These are phyloP conservation scores for Potentilla sterilis DNA, from an alignment of 306 rosid genomes.

Conservation along the genomic window DNA sequence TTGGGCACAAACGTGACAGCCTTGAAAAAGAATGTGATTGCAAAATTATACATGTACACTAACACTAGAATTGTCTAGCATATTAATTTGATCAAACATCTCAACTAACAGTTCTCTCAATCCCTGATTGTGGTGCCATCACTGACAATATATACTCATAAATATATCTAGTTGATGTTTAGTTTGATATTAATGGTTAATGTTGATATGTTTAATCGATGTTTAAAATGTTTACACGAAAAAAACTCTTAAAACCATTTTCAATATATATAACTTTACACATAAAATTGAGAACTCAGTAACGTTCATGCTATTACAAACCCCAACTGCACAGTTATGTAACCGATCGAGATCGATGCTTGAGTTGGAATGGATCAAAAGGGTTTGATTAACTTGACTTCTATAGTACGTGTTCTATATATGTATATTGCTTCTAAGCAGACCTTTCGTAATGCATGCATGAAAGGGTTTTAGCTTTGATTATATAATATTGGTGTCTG, in stretches of 20 bases:
- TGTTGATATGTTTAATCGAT: too few species aligned
- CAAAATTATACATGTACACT: not conserved
- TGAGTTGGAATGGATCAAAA: not conserved
- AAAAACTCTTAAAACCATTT: too few species aligned
- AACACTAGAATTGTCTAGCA: not conserved
- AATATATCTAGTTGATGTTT: too few species aligned
- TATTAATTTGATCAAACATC: slow-evolving; percentile 2
- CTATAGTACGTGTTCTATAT: too few species aligned
- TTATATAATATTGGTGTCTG: not conserved
- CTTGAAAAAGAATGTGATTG: not conserved
- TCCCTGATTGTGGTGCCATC: not conserved
- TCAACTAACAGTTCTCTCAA: not conserved
- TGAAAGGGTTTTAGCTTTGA: not conserved
- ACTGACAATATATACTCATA: not conserved
- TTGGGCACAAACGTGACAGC: slow-evolving; percentile 9
- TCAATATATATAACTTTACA: too few species aligned
- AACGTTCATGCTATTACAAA: not conserved
- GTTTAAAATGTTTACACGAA: too few species aligned
- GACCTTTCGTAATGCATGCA: not conserved
- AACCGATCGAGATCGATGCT: too few species aligned
- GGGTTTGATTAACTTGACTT: not conserved
- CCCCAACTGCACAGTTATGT: too few species aligned
- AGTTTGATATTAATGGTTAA: too few species aligned
- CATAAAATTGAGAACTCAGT: not conserved
- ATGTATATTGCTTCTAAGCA: not conserved